Base-by-base conservation (phyloP, 1,139 yeast genomes). In the Geotrichum reessii region DNA sequence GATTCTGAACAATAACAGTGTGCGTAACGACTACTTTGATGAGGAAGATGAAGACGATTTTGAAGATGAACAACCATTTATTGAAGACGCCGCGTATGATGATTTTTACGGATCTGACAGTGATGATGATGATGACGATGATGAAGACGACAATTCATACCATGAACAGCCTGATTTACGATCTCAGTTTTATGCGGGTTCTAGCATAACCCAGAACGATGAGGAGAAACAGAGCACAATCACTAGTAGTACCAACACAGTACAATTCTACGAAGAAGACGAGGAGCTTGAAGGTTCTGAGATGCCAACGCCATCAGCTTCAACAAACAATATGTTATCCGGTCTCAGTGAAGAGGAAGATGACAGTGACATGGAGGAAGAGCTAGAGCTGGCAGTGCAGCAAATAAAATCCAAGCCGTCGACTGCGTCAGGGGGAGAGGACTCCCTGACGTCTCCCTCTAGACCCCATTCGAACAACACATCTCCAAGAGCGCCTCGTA, bases 321-420 rank as follows among this genome's bases (percentile, higher is more conserved):
- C 44, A 49, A 61, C 56, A 52, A 58, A 12, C 25, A 52, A 47
- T 40, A 55, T 53, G 52, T 22, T 52, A 25, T 52, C 58, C 63
- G 66, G 47, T 50, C 64, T 59, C 54, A 66, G 67, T 52, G 68
- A 68, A 47, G 44, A 37, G 19, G 75, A 71, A 54, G 76, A 73
- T 56, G 75, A 73, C 54, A 69, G 73, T 52, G 74, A 72, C 54
- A 67, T 73, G 40, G 76, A 72, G 57, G 76, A 72, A 57, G 73
- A 72, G 46, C 55, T 73, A 53, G 62, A 69, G 53, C 63, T 65
- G 50, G 74, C 73, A 1, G 71, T 71, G 2, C 64, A 63, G 57
- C 72, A 69, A 59, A 63, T 70, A 33, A 66, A 69, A 54, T 58
- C 58, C 14, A 62, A 66, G 24, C 60, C 63, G 17, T 56, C 58